phyloP scores from a whole-genome alignment of 257 asterid species.

The Voacanga thouarsii region DNA sequence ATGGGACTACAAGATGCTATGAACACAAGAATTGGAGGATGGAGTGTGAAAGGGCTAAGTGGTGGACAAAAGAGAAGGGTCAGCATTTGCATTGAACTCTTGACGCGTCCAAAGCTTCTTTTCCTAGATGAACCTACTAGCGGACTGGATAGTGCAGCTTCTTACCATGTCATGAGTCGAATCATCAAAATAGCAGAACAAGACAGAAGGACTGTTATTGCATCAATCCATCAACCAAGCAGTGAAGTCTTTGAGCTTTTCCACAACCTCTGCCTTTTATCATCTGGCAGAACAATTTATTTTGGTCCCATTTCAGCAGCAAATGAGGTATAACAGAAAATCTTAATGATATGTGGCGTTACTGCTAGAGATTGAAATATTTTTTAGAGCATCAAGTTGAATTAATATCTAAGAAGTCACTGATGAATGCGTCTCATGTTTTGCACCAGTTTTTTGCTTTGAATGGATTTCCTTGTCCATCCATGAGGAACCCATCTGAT shows the following conservation, averaged over 20 bases:
- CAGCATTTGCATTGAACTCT: slow-evolving; percentile 55
- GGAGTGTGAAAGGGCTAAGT: no score
- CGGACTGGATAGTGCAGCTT: slow-evolving; percentile 14
- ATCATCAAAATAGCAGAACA: slow-evolving; percentile 34
- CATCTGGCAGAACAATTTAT: slow-evolving; percentile 42
- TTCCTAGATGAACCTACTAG: slow-evolving; percentile 62
- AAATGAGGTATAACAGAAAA: slow-evolving; percentile 29
- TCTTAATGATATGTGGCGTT: neutral
- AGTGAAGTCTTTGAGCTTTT: slow-evolving; percentile 32
- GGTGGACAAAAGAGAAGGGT: slow-evolving; percentile 47
- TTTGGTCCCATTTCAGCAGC: slow-evolving; percentile 46
- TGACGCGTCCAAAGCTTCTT: slow-evolving; percentile 47
- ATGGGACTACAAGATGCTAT: no score
- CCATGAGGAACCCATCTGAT: slow-evolving; percentile 59
- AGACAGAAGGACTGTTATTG: slow-evolving; percentile 32
- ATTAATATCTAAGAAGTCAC: neutral
- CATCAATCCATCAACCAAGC: no score
- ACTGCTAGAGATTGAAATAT: neutral
- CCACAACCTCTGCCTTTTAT: slow-evolving; percentile 52
- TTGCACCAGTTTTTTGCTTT: slow-evolving; percentile 39
- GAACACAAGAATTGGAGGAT: no score
- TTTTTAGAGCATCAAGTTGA: neutral
- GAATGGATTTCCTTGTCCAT: slow-evolving; percentile 56
- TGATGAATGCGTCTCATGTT: neutral
- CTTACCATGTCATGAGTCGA: slow-evolving; percentile 51